A percentile compares a stretch with the other conserved stretches of the same genome.
phyloP scores from a whole-genome alignment of 129 eudicot species.

The Escallonia rubra region DNA sequence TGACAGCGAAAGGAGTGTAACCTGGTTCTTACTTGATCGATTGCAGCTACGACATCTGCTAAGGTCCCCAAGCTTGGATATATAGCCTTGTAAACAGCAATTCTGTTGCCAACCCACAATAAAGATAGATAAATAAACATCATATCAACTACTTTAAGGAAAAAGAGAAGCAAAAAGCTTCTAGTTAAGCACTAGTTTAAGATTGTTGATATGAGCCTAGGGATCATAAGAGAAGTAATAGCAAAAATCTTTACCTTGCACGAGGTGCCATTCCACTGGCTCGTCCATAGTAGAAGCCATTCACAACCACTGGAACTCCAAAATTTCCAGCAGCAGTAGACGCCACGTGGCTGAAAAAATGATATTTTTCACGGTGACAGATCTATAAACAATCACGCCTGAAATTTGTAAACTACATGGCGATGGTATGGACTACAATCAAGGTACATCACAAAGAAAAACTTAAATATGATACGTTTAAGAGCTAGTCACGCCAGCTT shows the following conservation, averaged over 20 bases:
- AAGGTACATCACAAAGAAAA: too few relatives aligned
- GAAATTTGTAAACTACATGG: too few relatives aligned
- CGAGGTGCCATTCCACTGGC: slow-evolving; percentile 99
- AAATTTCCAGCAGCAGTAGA: slow-evolving; percentile 90
- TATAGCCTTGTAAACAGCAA: slow-evolving; percentile 91
- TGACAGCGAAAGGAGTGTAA: not conserved
- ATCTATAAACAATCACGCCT: too few relatives aligned
- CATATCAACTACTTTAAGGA: not conserved
- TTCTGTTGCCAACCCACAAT: slow-evolving; percentile 30
- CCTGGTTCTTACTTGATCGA: slow-evolving; percentile 71
- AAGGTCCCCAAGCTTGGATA: slow-evolving; percentile 78
- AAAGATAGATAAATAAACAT: not conserved
- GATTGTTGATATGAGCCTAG: too few relatives aligned
- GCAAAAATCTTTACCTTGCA: slow-evolving; percentile 47
- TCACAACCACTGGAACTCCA: slow-evolving; percentile 90
- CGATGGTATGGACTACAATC: too few relatives aligned
- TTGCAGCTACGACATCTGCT: slow-evolving; percentile 89
- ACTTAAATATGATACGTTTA: too few relatives aligned
- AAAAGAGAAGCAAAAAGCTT: too few relatives aligned
- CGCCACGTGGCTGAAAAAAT: slow-evolving; percentile 80
- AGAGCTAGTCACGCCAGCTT: too few relatives aligned
- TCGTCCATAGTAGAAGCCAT: slow-evolving; percentile 76
- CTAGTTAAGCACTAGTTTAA: too few relatives aligned
- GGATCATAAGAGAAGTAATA: not conserved
- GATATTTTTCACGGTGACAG: too few relatives aligned